Evolutionary conservation across 2,329 filamentous ascomycete genomes (phyloP).

Genomic region (Stachybotrys elegans): DNA sequence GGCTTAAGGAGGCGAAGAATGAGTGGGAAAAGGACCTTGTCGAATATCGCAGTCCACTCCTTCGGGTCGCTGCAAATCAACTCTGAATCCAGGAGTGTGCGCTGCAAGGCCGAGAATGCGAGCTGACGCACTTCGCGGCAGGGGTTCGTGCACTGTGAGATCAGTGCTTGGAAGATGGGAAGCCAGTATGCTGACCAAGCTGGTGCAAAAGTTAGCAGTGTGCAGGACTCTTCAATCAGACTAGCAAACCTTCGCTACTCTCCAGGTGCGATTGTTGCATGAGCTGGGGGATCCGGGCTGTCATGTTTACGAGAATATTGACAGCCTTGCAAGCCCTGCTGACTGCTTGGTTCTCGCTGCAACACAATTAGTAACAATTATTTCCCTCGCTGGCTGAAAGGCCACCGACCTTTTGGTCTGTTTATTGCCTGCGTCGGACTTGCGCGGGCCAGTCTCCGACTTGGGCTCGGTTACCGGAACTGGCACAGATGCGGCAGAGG

Average conservation of each 20-base stretch:
- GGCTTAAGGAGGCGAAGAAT: constrained; percentile 85
- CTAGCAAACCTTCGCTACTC: constrained; percentile 62
- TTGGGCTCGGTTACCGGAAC: constrained; percentile 60
- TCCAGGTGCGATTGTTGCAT: constrained; percentile 94
- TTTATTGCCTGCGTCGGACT: constrained; percentile 23
- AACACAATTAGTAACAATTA: constrained; percentile 1
- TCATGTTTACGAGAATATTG: constrained; percentile 75
- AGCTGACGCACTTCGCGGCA: constrained; percentile 89
- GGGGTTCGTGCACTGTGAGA: constrained; percentile 86
- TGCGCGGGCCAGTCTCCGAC: constrained; percentile 45
- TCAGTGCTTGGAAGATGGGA: constrained; percentile 85
- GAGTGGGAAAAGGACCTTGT: constrained; percentile 87
- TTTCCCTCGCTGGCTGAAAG: no score
- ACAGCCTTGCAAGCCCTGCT: constrained; percentile 76
- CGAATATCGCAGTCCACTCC: constrained; percentile 94
- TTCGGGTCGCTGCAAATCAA: constrained; percentile 78
- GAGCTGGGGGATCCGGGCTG: constrained; percentile 72
- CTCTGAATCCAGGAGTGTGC: constrained; percentile 78
- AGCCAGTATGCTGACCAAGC: constrained; percentile 99
- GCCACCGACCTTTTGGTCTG: constrained; percentile 20
- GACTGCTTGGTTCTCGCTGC: constrained; percentile 49
- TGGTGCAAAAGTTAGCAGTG: constrained; percentile 25
- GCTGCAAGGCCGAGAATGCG: constrained; percentile 80
- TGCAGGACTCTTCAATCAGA: not conserved
- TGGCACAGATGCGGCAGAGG: constrained; percentile 72